A percentile compares a stretch with the other conserved stretches of the same genome.
These are phyloP conservation scores for Tricholoma matsutake DNA, from an alignment of 768 basidiomycete genomes.

Conservation along the genomic window DNA sequence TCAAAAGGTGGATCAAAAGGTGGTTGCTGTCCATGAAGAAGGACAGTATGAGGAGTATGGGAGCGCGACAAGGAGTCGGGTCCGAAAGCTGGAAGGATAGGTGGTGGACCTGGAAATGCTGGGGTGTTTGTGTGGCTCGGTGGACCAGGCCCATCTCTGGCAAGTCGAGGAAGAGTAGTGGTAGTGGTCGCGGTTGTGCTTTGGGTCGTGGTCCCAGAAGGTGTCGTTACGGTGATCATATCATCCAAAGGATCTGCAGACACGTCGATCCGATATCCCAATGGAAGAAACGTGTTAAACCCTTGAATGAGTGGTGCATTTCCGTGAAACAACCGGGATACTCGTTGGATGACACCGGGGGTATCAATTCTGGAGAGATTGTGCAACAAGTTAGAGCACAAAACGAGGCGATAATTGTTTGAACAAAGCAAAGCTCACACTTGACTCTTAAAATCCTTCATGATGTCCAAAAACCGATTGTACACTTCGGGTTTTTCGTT, in stretches of 20 bases:
- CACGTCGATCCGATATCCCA: slow-evolving; percentile 91
- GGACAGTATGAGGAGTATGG: slow-evolving; percentile 50
- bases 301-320: slow-evolving; percentile 91
- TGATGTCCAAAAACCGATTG: slow-evolving; percentile 92
- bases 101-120: slow-evolving; percentile 31
- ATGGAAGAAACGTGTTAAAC: slow-evolving; percentile 96
- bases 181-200: slow-evolving; percentile 40
- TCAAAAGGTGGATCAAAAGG: slow-evolving; percentile 41
- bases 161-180: slow-evolving; percentile 28
- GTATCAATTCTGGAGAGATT: slow-evolving; percentile 78
- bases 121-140: slow-evolving; percentile 28
- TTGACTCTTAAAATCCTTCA: slow-evolving; percentile 99
- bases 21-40: slow-evolving; percentile 32
- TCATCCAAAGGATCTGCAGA: slow-evolving; percentile 69
- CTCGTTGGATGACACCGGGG: slow-evolving; percentile 93
- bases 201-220: slow-evolving; percentile 68
- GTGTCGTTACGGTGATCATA: slow-evolving; percentile 80
- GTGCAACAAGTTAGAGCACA: slow-evolving; percentile 13
- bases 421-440: slow-evolving; percentile 49
- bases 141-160: slow-evolving; percentile 17
- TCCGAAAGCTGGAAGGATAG: slow-evolving; percentile 27
- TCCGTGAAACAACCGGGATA: slow-evolving; percentile 88
- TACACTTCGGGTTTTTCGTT: slow-evolving; percentile 89
- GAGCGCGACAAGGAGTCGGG: slow-evolving; percentile 49
- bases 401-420: slow-evolving; percentile 11